Conservation (phyloP, 2,329 filamentous ascomycete species). For the Trichoderma sp. region DNA sequence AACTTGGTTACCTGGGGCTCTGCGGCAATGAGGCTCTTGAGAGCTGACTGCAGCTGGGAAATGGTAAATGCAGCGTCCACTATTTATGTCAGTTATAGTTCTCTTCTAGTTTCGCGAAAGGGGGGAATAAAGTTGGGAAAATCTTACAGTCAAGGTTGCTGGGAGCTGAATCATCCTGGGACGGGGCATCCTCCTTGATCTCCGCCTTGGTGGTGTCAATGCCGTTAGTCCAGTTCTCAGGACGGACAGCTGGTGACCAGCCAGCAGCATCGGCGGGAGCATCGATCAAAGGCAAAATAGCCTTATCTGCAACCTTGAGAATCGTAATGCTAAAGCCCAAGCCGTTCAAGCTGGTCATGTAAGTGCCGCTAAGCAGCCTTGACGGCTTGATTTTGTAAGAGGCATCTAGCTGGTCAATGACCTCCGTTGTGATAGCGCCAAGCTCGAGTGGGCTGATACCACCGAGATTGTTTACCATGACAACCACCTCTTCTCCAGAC, state of each 20-base stretch:
- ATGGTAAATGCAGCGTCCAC: slow-evolving; percentile 18
- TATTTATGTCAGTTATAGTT: neutral
- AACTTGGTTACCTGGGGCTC: slow-evolving; percentile 29
- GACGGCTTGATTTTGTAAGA: slow-evolving; percentile 47
- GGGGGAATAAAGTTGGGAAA: neutral
- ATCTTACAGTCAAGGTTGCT: slow-evolving; percentile 22
- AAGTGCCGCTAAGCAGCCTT: slow-evolving; percentile 44
- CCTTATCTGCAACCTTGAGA: slow-evolving; percentile 38
- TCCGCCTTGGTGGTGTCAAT: slow-evolving; percentile 20
- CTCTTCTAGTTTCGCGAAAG: neutral
- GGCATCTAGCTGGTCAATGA: slow-evolving; percentile 22
- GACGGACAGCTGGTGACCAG: slow-evolving; percentile 46
- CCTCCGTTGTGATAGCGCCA: slow-evolving; percentile 24
- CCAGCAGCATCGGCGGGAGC: slow-evolving; percentile 65
- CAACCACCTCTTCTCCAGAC: slow-evolving; percentile 34
- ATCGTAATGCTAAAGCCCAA: slow-evolving; percentile 67
- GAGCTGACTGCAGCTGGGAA: slow-evolving; percentile 14
- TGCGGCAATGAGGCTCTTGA: slow-evolving; percentile 37
- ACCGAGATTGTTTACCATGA: slow-evolving; percentile 28
- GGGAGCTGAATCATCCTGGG: slow-evolving; percentile 13
- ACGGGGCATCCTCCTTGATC: neutral
- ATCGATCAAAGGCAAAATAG: slow-evolving; percentile 66
- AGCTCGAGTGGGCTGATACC: slow-evolving; percentile 26
- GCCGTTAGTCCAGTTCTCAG: slow-evolving; percentile 20
- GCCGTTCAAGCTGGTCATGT: slow-evolving; percentile 71